Evolutionary conservation across 2,329 filamentous ascomycete species (phyloP), one percentile per base, ranked within the genome.

Genomic region (Hypomyces perniciosus): DNA sequence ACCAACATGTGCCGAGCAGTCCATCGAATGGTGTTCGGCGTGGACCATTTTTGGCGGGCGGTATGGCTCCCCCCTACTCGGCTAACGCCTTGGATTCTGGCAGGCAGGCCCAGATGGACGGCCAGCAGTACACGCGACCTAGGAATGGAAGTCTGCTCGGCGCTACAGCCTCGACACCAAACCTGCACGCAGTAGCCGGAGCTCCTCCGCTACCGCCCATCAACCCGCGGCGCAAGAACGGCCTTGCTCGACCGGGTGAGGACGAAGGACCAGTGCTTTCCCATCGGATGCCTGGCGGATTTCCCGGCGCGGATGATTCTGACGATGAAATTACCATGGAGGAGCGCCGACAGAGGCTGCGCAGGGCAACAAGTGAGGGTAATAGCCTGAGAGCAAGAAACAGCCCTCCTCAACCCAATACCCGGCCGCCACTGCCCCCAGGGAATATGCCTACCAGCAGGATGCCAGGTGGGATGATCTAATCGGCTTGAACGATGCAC

Each of bases 201-300:
- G 70, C 68, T 2, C 79, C 79, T 2, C 79, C 79, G 2, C 52
- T 83, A 34, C 80, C 80, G 2, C 79, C 79, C 2, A 78, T 83
- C 61, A 83, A 83, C 59, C 80, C 80, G 29, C 72, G 77, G 44
- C 73, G 80, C 8, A 73, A 76, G 48, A 73, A 72, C 8, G 64
- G 65, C 4, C 54, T 72, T 20, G 57, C 64, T 37, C 66, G 68
- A 13, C 65, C 66, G 13, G 63, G 62, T 9, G 66, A 65, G 5
- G 70, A 72, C 8, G 66, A 68, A 30, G 51, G 54, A 8, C 43
- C 54, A n/a, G 55, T 54, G 52, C 51, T 35, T 31, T 38, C 51
- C 6, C 56, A 57, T 7, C 59, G 56, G 35, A 47, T 53, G 27
- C 57, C 55, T 40, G 48, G 44, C 29, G 54, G 50, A 4, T 58